Base-by-base conservation (phyloP, 2,329 filamentous ascomycete genomes). In the Aspergillus jensenii region DNA sequence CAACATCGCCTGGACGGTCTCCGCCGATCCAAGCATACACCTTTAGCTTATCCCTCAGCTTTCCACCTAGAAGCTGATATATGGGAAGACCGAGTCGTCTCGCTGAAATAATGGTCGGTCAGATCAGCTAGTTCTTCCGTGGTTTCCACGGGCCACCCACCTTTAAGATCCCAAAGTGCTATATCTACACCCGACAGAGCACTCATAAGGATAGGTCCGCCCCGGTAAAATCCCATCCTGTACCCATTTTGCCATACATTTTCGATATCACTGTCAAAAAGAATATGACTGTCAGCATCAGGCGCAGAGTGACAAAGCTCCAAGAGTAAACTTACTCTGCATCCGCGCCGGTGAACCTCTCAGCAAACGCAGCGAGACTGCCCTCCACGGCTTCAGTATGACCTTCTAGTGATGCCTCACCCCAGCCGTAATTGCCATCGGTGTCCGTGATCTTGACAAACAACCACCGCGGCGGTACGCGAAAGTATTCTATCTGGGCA, bases 21-120 rank as follows among this genome's bases (percentile, higher is more conserved):
- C 89, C 89, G 3, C 89, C 89, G 58, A 92, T 91, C 89, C 90
- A 91, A 14, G 86, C 86, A 67, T 91, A 92, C 0, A 92, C 89
- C 60, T 85, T 85, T 12, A 90, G 75, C 66, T 87, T 88, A 62
- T 87, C 79, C 45, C 90, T 81, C 1, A 93, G 72, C 55, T 90
- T 90, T 4, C 90, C 90, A 4, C 90, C 90, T 0, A 93, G 80
- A 0, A 93, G 79, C 63, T 91, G 83, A 66, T 91, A 87, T 48
- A 93, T 82, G 0, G 90, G 89, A 0, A 91, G 85, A 7, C 83
- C 82, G 3, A 88, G 74, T 60, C 80, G 83, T 47, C 84, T 77
- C 15, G 51, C 51, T 53, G n/a, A 23, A 9, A 31, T n/a, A 6
- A 19, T 23, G 12, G 40, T 46, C n/a, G 27, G 40, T 17, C 14